phyloP scores from a whole-genome alignment of 2,329 filamentous ascomycete genomes.

The Chrysoporthe deuterocubensis region DNA sequence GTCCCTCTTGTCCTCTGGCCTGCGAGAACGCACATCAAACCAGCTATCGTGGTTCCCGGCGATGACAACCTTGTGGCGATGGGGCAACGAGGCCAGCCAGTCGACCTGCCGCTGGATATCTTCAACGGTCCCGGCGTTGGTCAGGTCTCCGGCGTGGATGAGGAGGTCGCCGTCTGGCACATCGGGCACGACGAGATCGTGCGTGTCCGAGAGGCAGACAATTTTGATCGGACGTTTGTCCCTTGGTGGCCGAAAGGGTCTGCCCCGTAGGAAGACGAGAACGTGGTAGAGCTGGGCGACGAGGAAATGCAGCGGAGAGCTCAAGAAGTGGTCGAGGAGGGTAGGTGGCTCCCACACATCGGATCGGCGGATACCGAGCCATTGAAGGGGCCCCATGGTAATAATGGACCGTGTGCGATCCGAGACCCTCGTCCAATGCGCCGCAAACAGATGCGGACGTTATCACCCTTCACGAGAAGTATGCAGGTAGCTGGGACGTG shows the following conservation, averaged over 20 bases:
- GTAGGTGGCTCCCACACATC: constrained; percentile 54
- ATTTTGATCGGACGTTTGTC: constrained; percentile 65
- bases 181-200: constrained; percentile 62
- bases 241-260: constrained; percentile 62
- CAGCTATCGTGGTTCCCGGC: constrained; percentile 89
- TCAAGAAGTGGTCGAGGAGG: constrained; percentile 65
- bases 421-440: not conserved
- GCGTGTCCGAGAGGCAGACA: constrained; percentile 90
- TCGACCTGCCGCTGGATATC: constrained; percentile 84
- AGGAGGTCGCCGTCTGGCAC: constrained; percentile 82
- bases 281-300: constrained; percentile 66
- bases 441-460: not conserved
- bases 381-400: constrained; percentile 50
- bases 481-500: not conserved
- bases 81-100: constrained; percentile 77
- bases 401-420: not conserved
- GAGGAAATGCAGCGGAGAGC: constrained; percentile 69
- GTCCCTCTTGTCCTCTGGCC: constrained; percentile 57
- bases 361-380: constrained; percentile 52
- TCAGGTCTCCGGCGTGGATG: constrained; percentile 88
- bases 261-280: constrained; percentile 69
- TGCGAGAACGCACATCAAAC: constrained; percentile 71
- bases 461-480: not conserved
- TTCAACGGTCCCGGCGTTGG: constrained; percentile 69
- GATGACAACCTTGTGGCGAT: constrained; percentile 80